Base-by-base conservation (phyloP, 225 moss, liverwort and hornwort genomes). In the Neckera pumila region DNA sequence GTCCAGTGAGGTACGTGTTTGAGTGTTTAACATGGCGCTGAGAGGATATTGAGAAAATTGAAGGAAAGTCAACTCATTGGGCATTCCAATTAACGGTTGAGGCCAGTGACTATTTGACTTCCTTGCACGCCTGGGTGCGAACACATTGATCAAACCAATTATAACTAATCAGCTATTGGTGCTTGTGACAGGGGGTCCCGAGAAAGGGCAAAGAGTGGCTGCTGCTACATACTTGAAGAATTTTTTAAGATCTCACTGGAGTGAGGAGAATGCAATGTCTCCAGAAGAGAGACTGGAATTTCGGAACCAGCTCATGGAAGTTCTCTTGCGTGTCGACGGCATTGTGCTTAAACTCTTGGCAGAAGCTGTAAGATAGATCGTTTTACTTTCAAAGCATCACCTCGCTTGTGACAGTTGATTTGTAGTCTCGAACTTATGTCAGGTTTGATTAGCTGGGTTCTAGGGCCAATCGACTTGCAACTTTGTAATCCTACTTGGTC, bases 151-250 rank as follows among this genome's bases (percentile, higher is more conserved):
- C 45, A 57, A 33, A 31, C 42, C 66, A 73, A 73, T 57, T 17
- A 34, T 56, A 63, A 56, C 76, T 57, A 76, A 84, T 85, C 42
- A 17, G 56, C 26, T 78, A 31, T 56, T 81, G 67, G 82, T 58
- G 66, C 54, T 66, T 82, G 62, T 80, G 65, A 80, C 91, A 97
- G 95, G 92, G 51, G 96, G 95, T 13, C 88, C 91, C 61, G 95
- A 96, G 86, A 97, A 96, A 86, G 97, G 96, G 54, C 97, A 94
- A 87, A 91, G 94, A 82, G 94, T 96, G 56, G 96, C 96, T 87
- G 96, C 97, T 83, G 96, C 97, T 21, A 95, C 97, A 3, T 97
- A 96, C 82, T 86, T 97, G 54, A 97, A 96, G 90, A 97, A 96
- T 89, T 97, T 96, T 80, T 93, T 97, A 58, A 93, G 94, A 91